Evolutionary conservation across 2,329 filamentous ascomycete genomes (phyloP).

Genomic region (Ophiostoma ips): DNA sequence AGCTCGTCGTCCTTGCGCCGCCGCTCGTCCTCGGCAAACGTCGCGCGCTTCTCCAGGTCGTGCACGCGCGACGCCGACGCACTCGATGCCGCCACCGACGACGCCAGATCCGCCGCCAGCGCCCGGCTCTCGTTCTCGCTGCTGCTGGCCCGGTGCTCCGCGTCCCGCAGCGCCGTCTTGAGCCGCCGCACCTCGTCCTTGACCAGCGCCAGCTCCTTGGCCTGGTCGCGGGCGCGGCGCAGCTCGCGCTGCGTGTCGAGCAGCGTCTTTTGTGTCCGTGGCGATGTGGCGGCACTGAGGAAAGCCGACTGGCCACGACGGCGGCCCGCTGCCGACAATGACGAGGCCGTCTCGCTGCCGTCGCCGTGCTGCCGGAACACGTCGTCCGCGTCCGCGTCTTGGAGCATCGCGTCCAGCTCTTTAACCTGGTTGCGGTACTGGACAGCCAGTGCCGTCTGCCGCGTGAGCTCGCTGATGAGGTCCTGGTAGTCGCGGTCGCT

Average conservation of each 20-base stretch:
- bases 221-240: constrained; percentile 37
- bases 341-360: neutral
- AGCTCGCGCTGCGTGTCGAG: constrained; percentile 41
- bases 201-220: constrained; percentile 36
- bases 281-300: constrained; percentile 27
- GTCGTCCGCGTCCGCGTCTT: constrained; percentile 17
- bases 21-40: constrained; percentile 19
- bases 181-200: constrained; percentile 39
- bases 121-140: constrained; percentile 24
- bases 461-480: constrained; percentile 38
- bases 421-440: constrained; percentile 47
- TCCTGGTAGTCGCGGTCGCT: constrained; percentile 31
- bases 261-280: constrained; percentile 36
- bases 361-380: neutral
- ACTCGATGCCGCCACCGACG: constrained; percentile 16
- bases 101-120: constrained; percentile 19
- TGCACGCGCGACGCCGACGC: constrained; percentile 15
- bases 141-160: constrained; percentile 30
- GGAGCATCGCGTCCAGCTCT: constrained; percentile 39
- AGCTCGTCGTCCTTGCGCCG: constrained; percentile 35
- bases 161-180: constrained; percentile 33
- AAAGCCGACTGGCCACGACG: constrained; percentile 10
- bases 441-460: constrained; percentile 41
- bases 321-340: neutral
- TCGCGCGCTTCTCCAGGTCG: constrained; percentile 20